Percentiles rank a stretch among this genome's conserved stretches.
phyloP scores from a whole-genome alignment of 768 basidiomycete species.

The Boletellus ananiceps region DNA sequence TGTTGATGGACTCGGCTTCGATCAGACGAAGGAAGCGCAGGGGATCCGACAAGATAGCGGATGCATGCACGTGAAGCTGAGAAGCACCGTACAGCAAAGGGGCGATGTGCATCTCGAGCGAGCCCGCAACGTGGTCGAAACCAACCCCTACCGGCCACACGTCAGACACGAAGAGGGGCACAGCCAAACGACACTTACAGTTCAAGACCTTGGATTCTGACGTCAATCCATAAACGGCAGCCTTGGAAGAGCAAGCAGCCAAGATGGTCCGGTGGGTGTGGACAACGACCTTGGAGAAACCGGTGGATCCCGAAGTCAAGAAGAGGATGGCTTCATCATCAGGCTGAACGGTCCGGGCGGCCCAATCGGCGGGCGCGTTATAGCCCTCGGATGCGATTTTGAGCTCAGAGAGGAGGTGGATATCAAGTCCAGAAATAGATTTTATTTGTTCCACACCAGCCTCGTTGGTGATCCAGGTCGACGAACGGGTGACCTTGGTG shows the following conservation, averaged over 20 bases:
- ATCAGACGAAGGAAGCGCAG: constrained; percentile 21
- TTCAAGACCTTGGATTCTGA: constrained; percentile 32
- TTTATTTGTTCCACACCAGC: constrained; percentile 21
- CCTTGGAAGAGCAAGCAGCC: constrained; percentile 31
- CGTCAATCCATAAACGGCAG: constrained; percentile 28
- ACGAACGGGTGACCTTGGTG: constrained; percentile 16
- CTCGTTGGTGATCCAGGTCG: constrained; percentile 23
- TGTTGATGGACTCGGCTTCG: constrained; percentile 32
- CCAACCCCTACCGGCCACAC: constrained; percentile 28
- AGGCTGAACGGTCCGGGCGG: constrained; percentile 10
- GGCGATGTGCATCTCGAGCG: constrained; percentile 36
- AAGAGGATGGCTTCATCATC: constrained; percentile 30
- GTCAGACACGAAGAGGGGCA: background rate
- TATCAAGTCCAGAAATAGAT: constrained; percentile 17
- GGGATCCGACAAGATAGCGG: constrained; percentile 15
- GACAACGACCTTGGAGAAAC: constrained; percentile 38
- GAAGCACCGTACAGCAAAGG: constrained; percentile 27
- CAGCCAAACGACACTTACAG: constrained; percentile 18
- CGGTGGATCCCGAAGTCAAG: constrained; percentile 40
- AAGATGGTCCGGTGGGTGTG: constrained; percentile 36
- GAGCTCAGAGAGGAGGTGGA: constrained; percentile 24
- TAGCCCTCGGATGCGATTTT: constrained; percentile 16
- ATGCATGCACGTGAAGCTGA: constrained; percentile 16
- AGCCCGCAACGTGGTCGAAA: constrained; percentile 41
- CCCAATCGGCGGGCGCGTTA: constrained; percentile 8